Evolutionary conservation across 202 grass and related monocot species (phyloP), one percentile per base, ranked within the genome.

Genomic region (Alloteropsis angusta): DNA sequence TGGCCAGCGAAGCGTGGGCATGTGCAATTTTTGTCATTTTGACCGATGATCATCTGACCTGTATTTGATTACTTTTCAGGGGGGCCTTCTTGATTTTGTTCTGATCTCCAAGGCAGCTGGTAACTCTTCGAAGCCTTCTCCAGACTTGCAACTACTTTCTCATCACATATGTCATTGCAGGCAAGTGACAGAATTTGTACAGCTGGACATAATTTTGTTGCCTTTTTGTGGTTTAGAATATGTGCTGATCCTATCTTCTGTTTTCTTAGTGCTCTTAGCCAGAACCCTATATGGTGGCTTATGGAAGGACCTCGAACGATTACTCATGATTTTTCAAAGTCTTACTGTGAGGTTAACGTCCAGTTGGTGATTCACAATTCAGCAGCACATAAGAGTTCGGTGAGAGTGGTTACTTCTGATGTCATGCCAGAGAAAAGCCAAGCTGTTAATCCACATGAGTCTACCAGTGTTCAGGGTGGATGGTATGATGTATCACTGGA

Each of bases 121-220:
- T 82, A 80, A 79, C 76, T 85, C 81, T 56, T 73, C 82, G 22
- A 85, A 82, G 74, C 53, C 85, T 67, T 80, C 62, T 76, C 74
- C 34, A 48, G 74, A 64, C 62, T 37, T 62, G 44, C 68, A 82
- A 34, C 75, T 96, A 60, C 79, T 99, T 38, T 91, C 84, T 62
- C 84, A 86, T 86, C 92, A 99, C 77, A 53, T 68, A 39, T 96
- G 96, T 74, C 86, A 98, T 87, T 91, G 92, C 92, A 98, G 96
- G 96, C 48, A 89, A 91, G 88, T 90, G 44, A 43, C 89, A 73
- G 55, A 86, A 87, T 65, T 47, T 82, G 78, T 57, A 28, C 55
- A 56, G 0, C 26, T 67, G n/a, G 58, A 38, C 48, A 65, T 39
- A 32, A 63, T 58, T 62, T 19, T 70, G 57, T 80, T 71, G 50